These are phyloP conservation scores for Podospora anserina DNA, from an alignment of 495 filamentous ascomycete species.

Conservation along the genomic window DNA sequence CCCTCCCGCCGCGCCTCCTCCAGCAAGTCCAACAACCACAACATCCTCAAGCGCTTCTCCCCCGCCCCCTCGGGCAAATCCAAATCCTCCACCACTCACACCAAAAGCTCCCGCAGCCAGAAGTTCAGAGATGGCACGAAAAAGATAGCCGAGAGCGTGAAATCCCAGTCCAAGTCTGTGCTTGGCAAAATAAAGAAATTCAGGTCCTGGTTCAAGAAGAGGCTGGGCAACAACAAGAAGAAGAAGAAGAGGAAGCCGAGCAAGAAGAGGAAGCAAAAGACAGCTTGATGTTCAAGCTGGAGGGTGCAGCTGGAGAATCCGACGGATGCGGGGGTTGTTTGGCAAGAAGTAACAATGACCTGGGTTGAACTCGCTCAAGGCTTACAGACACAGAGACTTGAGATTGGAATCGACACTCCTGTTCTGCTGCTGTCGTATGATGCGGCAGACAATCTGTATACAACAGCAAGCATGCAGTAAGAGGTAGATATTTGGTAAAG, in stretches of 20 bases:
- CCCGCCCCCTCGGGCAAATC: not conserved
- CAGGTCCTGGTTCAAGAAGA: not conserved
- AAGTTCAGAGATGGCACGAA: not conserved
- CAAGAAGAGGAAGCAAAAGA: not conserved
- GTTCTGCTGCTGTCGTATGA: no score
- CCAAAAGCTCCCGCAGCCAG: not conserved
- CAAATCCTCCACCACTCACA: not conserved
- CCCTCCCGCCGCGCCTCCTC: not conserved
- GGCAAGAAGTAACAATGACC: not conserved
- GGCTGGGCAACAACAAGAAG: not conserved
- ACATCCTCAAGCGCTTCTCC: not conserved
- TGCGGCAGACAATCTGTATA: no score
- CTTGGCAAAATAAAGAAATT: not conserved
- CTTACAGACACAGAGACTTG: not conserved
- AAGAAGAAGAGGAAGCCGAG: not conserved
- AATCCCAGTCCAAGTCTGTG: not conserved
- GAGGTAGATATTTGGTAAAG: not conserved
- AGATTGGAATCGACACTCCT: not conserved
- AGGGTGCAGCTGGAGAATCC: conserved; percentile 4
- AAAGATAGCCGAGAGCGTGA: not conserved
- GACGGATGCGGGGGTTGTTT: not conserved
- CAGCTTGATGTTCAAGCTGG: not conserved
- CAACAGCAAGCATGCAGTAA: no score
- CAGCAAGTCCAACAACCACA: not conserved
- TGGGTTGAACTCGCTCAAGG: not conserved